Conservation (phyloP, 768 basidiomycete species). For the Lepiota subincarnata region DNA sequence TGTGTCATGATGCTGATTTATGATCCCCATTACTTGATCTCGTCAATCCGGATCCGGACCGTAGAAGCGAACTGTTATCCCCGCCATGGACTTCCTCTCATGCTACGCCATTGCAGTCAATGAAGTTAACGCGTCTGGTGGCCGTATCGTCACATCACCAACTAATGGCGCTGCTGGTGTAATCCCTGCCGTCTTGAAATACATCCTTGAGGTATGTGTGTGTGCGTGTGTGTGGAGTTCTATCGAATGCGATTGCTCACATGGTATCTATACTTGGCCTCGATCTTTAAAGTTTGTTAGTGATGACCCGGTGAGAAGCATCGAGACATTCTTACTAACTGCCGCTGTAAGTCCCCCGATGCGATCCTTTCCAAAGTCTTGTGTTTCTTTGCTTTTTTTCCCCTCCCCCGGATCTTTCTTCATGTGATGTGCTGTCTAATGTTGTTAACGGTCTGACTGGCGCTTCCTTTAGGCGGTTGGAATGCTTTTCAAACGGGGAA, state of each 20-base stretch:
- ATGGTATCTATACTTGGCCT: not conserved
- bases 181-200: slow-evolving; percentile 89
- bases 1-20: not conserved
- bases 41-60: not conserved
- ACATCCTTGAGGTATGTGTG: slow-evolving; percentile 66
- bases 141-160: slow-evolving; percentile 91
- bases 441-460: not conserved
- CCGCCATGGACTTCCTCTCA: slow-evolving; percentile 89
- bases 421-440: not conserved
- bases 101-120: slow-evolving; percentile 95
- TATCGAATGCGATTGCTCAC: slow-evolving; percentile 5
- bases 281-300: slow-evolving; percentile 65
- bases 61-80: slow-evolving; percentile 82
- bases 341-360: slow-evolving; percentile 56
- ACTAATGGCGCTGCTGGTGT: slow-evolving; percentile 94
- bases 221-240: not conserved
- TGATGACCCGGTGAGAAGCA: slow-evolving; percentile 84
- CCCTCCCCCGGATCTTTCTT: slow-evolving; percentile 3
- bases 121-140: slow-evolving; percentile 91
- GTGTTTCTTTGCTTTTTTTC: not conserved
- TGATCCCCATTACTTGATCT: not conserved
- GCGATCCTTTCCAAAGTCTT: not conserved
- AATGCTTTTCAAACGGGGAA: slow-evolving; percentile 97
- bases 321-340: slow-evolving; percentile 87
- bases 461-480: slow-evolving; percentile 63